Evolutionary conservation across 2,329 filamentous ascomycete genomes (phyloP), one percentile per base, ranked within the genome.

Genomic region (Epicoccum nigrum): DNA sequence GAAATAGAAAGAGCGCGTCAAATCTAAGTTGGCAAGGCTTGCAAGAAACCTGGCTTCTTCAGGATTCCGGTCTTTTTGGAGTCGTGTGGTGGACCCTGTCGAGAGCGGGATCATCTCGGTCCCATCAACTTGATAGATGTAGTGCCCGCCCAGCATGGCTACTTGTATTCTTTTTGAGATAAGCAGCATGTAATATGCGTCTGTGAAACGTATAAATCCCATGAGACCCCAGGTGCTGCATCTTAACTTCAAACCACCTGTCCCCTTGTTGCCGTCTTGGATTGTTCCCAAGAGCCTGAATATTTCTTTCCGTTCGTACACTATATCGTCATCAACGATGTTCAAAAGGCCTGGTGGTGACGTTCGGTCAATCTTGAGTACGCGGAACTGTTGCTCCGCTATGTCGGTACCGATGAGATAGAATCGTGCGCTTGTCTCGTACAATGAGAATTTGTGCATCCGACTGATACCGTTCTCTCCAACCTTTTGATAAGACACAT

Each of bases 381-480:
- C 91, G 43, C 92, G 86, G 73, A 94, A 97, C 20, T 89, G 86
- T 65, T 85, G 88, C 72, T 97, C 94, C 61, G 91, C 87, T 48
- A 96, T 85, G 70, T 99, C 94, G 43, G 90, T 89, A 12, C 94
- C 94, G 15, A 97, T 91, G 58, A 99, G 88, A 72, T 97, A 99
- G 74, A 94, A 99, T 44, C 91, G 85, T 47, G 87, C 91, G 11
- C 90, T 89, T 3, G 94, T 99, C 77, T 99, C 94, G 74, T 99
- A 97, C 17, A 99, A 78, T n/a, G 90, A 94, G 74, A 96, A 97
- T 67, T 94, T 95, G 78, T 97, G 92, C 91, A 99, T 96, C 42
- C 73, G 69, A 56, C 74, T 73, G 32, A 77, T 68, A 3, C 74
- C 74, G 32, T 71, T 72, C 42, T 77, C 76, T 3, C 74, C 74